Conservation (phyloP, 352 stramenopile genomes). For the Peronosclerospora sorghi region DNA sequence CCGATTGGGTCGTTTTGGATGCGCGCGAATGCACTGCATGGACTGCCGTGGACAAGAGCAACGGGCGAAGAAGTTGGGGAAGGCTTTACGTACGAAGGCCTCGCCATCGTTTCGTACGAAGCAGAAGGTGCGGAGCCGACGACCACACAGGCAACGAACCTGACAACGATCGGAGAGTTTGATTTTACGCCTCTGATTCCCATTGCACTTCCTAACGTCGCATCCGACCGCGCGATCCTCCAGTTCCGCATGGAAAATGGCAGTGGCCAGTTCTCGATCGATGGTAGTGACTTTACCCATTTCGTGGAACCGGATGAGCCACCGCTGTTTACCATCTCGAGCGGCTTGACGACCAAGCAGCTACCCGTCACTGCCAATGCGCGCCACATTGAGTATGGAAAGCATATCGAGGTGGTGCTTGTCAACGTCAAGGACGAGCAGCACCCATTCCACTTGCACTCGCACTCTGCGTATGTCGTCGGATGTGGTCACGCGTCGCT, state of each 20-base stretch:
- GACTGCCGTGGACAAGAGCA: constrained; percentile 12
- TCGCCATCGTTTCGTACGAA: background rate
- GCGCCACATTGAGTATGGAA: constrained; percentile 2
- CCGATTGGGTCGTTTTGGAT: constrained; percentile 17
- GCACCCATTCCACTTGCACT: constrained; percentile 24
- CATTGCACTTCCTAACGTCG: constrained; percentile 4
- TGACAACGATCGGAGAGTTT: constrained; percentile 10
- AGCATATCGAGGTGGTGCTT: constrained; percentile 18
- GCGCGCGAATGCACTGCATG: constrained; percentile 16
- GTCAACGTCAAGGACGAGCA: constrained; percentile 16
- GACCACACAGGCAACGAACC: constrained; percentile 2
- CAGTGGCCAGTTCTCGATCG: constrained; percentile 12
- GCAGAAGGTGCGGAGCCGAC: constrained; percentile 4
- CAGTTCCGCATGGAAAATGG: constrained; percentile 11
- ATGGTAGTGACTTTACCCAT: constrained; percentile 13
- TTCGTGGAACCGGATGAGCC: constrained; percentile 10
- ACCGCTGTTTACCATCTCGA: constrained; percentile 10
- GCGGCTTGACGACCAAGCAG: constrained; percentile 2
- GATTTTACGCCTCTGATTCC: constrained; percentile 11
- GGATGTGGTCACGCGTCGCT: constrained; percentile 6
- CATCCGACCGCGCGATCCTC: constrained; percentile 10
- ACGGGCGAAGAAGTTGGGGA: background rate
- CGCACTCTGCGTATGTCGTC: constrained; percentile 11
- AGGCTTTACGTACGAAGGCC: constrained; percentile 18
- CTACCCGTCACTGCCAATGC: constrained; percentile 2